Evolutionary conservation across 1,139 yeast genomes (phyloP), one percentile per base, ranked within the genome.

Genomic region (Candida mesenterica): DNA sequence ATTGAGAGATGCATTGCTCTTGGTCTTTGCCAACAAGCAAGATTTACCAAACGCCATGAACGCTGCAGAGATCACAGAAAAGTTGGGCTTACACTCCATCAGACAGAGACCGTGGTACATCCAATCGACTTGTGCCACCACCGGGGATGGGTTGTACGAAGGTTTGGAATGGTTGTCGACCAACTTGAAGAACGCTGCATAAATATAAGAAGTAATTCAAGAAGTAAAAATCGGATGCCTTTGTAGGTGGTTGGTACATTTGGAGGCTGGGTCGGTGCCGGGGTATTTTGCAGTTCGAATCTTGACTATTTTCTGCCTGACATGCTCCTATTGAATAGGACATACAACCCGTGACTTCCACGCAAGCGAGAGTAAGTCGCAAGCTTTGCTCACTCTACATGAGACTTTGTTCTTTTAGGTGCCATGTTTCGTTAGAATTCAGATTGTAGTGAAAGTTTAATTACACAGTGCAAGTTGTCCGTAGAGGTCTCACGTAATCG

Each of bases 31-130:
- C 42, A 64, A 64, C 51, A 64, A 64, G 55, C 70, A 64, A 52
- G 70, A 64, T 55, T 64, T 64, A 48, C 70, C 70, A 45, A 64
- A 64, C 43, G 70, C 70, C 36, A 64, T 64, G 70, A 64, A 63
- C 49, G 70, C 70, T 33, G 69, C 69, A 42, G 70, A 64, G 52
- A 64, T 64, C 56, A 64, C 70, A 34, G 70, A 64, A 48, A 64
- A 63, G 50, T 62, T 64, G 46, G 69, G 70, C 20, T 64, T 64
- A 48, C 68, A 64, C 45, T 62, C 68, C 28, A 63, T 64, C 45
- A 58, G 70, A 51, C 69, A 62, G 53, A 60, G 70, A 53, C 70
- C 69, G 34, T 64, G 70, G 70, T 64, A 64, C 47, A 64, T 64
- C 42, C 70, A 64, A 50, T 61, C 69, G 32, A 64, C 70, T 38